These are phyloP conservation scores for Pharnaceum exiguum DNA, from an alignment of 148 eudicot genomes.

Conservation along the genomic window DNA sequence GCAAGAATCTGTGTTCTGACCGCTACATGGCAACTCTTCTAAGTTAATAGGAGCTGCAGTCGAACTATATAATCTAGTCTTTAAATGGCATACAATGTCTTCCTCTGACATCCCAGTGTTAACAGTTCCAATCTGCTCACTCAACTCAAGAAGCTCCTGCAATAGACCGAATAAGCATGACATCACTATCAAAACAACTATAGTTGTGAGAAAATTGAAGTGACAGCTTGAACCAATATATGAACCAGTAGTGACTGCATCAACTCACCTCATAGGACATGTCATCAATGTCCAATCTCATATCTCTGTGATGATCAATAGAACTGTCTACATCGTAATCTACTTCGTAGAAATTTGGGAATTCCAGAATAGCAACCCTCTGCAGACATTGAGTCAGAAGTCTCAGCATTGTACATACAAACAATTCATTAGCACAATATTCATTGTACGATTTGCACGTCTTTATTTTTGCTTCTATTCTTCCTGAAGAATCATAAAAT, in stretches of 20 bases:
- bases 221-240: background rate
- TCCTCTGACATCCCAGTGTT: conserved; percentile 75
- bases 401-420: background rate
- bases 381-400: conserved; percentile 17
- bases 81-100: conserved; percentile 46
- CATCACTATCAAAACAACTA: background rate
- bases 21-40: conserved; percentile 42
- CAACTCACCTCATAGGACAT: conserved; percentile 92
- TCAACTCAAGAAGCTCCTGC: conserved; percentile 98
- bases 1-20: conserved; percentile 63
- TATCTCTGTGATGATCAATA: conserved; percentile 72
- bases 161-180: conserved; percentile 4
- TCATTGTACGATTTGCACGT: too few species aligned
- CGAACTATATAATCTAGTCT: conserved; percentile 42
- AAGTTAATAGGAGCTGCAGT: conserved; percentile 31
- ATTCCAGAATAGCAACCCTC: conserved; percentile 81
- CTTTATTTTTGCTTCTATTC: too few species aligned
- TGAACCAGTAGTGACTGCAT: background rate
- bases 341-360: conserved; percentile 58
- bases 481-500: too few species aligned
- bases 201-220: too few species aligned
- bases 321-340: conserved; percentile 33
- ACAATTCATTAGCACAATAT: conserved; percentile 1
- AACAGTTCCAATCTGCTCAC: conserved; percentile 80
- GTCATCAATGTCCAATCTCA: conserved; percentile 94